These are phyloP conservation scores for Lipomyces japonicus DNA, from an alignment of 805 yeast genomes.

Conservation along the genomic window DNA sequence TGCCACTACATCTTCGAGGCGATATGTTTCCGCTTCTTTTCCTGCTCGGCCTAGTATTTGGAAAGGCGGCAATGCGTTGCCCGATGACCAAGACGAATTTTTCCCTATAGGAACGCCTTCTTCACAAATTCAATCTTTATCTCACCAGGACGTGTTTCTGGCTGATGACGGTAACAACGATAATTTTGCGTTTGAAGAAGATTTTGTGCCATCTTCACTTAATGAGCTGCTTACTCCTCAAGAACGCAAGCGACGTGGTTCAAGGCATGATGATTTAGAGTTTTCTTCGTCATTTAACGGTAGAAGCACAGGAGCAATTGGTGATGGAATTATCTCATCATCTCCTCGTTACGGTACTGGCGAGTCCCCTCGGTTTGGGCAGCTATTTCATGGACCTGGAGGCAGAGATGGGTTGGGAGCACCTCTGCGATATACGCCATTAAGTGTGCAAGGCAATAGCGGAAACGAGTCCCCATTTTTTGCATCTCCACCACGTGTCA, in stretches of 20 bases:
- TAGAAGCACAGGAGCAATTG: slow-evolving; percentile 12
- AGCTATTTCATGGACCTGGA: slow-evolving; percentile 12
- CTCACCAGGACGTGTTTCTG: slow-evolving; percentile 4
- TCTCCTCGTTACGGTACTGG: slow-evolving; percentile 10
- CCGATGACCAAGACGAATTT: slow-evolving; percentile 1
- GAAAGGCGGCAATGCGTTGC: slow-evolving; percentile 9
- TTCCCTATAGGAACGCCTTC: slow-evolving; percentile 12
- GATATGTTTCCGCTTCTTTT: slow-evolving; percentile 25
- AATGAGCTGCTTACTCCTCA: slow-evolving; percentile 80
- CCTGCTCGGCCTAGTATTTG: slow-evolving; percentile 25
- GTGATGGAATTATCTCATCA: slow-evolving; percentile 17
- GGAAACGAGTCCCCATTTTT: neutral
- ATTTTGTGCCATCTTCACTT: slow-evolving; percentile 75
- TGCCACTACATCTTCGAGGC: slow-evolving; percentile 7
- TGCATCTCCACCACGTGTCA: neutral
- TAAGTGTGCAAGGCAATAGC: neutral
- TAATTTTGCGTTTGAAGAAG: slow-evolving; percentile 56
- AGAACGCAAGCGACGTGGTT: slow-evolving; percentile 66
- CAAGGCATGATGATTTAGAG: slow-evolving; percentile 40
- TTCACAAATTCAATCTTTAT: neutral
- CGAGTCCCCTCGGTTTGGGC: slow-evolving; percentile 23
- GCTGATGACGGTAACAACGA: slow-evolving; percentile 44
- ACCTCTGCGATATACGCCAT: slow-evolving; percentile 18
- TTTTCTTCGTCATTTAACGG: slow-evolving; percentile 4
- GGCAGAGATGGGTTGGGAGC: slow-evolving; percentile 8